Conservation (phyloP, 2,329 filamentous ascomycete species). For the Neopestalotiopsis rosae region DNA sequence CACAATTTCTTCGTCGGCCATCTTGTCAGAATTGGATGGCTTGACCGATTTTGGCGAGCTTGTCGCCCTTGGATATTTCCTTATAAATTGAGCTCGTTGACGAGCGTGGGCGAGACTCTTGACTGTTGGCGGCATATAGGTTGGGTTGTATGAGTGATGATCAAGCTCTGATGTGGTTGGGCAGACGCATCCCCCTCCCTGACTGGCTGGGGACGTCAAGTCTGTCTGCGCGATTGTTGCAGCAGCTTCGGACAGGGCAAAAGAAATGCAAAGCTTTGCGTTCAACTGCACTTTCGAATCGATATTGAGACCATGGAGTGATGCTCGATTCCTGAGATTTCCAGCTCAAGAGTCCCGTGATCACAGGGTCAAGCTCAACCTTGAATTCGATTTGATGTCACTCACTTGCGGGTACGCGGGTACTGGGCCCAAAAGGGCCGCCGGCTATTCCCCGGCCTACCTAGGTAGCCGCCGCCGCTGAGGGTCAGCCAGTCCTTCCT, state of each 20-base stretch:
- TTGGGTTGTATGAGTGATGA: not conserved
- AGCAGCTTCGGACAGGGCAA: conserved; percentile 1
- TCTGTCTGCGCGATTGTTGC: not conserved
- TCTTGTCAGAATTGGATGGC: not conserved
- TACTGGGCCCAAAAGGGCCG: not conserved
- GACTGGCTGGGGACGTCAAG: too few species aligned
- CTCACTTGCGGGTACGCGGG: not conserved
- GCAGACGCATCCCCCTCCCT: not conserved
- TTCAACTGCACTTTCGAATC: not conserved
- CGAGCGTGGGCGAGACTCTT: conserved; percentile 15
- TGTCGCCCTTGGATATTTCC: conserved; percentile 24
- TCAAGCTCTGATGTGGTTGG: conserved; percentile 10
- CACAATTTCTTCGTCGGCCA: conserved; percentile 24
- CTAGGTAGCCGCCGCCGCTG: too few species aligned
- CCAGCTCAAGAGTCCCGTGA: not conserved
- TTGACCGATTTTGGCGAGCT: not conserved
- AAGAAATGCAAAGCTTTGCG: too few species aligned
- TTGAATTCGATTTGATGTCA: conserved; percentile 7
- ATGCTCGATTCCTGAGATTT: not conserved
- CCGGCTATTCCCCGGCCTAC: conserved; percentile 12
- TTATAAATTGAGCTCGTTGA: conserved; percentile 25
- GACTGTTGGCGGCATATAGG: conserved; percentile 7
- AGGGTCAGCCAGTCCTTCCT: not conserved
- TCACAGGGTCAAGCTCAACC: not conserved
- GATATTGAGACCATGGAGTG: not conserved